A percentile compares a stretch with the other conserved stretches of the same genome.
Evolutionary conservation across 345 rosid species (phyloP).

Genomic region (Noccaea caerulescens): DNA sequence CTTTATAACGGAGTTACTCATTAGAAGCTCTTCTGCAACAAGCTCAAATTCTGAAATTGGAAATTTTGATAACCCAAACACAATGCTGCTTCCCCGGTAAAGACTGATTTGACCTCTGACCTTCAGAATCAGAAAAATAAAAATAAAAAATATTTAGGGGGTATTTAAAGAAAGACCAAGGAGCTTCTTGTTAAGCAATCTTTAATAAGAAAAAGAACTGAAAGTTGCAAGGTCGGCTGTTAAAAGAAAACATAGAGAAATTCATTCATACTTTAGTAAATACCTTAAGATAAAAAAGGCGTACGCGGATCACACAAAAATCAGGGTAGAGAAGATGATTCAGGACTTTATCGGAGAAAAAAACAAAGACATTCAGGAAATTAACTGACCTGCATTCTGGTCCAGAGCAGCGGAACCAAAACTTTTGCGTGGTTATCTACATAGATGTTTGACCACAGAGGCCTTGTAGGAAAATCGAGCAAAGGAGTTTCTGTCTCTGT

Average conservation of each 20-base stretch:
- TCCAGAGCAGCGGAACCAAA: constrained; percentile 94
- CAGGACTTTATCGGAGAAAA: not conserved
- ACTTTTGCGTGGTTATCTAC: constrained; percentile 94
- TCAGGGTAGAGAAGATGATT: constrained; percentile 11
- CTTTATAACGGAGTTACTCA: constrained; percentile 96
- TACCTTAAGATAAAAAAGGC: not conserved
- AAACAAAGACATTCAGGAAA: constrained; percentile 16
- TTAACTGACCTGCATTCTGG: constrained; percentile 84
- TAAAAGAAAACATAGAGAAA: constrained; percentile 9
- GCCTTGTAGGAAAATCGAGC: constrained; percentile 85
- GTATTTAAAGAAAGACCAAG: constrained; percentile 29
- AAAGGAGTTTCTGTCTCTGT: constrained; percentile 95
- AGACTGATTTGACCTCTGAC: constrained; percentile 95
- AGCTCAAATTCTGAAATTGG: constrained; percentile 99
- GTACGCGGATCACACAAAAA: constrained; percentile 16
- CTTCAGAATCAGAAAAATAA: constrained; percentile 50
- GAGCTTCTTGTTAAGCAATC: constrained; percentile 23
- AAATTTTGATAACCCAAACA: constrained; percentile 79
- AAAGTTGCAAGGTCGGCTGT: constrained; percentile 11
- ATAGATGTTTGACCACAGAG: constrained; percentile 86
- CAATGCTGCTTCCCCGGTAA: constrained; percentile 81
- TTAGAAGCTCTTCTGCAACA: constrained; percentile 93
- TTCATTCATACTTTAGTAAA: constrained; percentile 7
- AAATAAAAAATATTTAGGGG: not conserved
- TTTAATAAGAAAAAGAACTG: not conserved